Evolutionary conservation across 306 rosid genomes (phyloP).

Genomic region (Gynostemma pentaphyllum): DNA sequence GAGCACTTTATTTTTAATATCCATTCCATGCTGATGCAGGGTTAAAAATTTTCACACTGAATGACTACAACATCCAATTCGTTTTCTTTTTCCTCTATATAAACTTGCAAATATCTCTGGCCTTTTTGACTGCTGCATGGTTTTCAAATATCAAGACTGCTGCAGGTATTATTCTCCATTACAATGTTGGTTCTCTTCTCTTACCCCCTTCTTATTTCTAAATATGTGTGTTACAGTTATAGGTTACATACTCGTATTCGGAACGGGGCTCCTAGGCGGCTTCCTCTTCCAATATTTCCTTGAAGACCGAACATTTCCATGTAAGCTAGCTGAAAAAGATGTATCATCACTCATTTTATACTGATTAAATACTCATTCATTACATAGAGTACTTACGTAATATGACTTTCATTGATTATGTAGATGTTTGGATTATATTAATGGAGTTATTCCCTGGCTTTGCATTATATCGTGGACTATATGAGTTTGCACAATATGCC

Average conservation of each 20-base stretch:
- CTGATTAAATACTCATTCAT: background rate
- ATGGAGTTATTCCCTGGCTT: conserved; percentile 76
- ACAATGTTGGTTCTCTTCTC: background rate
- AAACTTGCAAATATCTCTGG: conserved; percentile 77
- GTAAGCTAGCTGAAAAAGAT: conserved; percentile 47
- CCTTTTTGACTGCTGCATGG: conserved; percentile 55
- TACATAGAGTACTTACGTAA: background rate
- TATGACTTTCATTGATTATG: conserved; percentile 1
- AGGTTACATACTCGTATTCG: conserved; percentile 70
- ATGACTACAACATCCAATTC: conserved; percentile 77
- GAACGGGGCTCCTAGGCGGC: conserved; percentile 71
- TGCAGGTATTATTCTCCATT: conserved; percentile 40
- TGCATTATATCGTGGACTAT: conserved; percentile 63
- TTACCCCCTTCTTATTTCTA: background rate
- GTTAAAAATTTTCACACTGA: conserved; percentile 70
- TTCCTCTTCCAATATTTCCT: conserved; percentile 67
- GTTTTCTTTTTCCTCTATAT: conserved; percentile 63
- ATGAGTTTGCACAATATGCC: conserved; percentile 53
- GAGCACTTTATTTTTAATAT: background rate
- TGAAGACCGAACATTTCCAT: conserved; percentile 57
- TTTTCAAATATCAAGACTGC: conserved; percentile 71
- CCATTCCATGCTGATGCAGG: conserved; percentile 51
- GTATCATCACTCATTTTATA: background rate
- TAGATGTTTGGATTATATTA: conserved; percentile 56
- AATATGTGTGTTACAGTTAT: conserved; percentile 35